These are phyloP conservation scores for Camelina hispida DNA, from an alignment of 345 rosid species.

Conservation along the genomic window DNA sequence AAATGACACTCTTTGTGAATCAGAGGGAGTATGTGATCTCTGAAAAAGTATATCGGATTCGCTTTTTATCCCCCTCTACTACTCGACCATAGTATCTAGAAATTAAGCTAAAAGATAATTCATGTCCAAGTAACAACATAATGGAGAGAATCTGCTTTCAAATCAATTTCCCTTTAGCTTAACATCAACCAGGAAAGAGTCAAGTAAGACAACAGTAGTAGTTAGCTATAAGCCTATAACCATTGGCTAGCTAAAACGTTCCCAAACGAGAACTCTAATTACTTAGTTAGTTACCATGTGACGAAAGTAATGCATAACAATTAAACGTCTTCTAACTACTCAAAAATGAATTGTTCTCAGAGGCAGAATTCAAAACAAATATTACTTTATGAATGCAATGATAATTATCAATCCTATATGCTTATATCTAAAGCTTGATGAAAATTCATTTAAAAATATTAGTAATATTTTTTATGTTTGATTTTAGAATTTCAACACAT, in stretches of 20 bases:
- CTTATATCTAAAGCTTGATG: too few relatives aligned
- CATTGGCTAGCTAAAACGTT: background rate
- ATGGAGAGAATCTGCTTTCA: slow-evolving; percentile 12
- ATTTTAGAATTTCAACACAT: too few relatives aligned
- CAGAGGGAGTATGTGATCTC: too few relatives aligned
- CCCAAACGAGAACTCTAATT: background rate
- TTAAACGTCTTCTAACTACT: too few relatives aligned
- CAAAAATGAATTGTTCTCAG: too few relatives aligned
- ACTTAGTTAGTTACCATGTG: background rate
- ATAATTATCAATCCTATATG: too few relatives aligned
- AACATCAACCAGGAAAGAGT: background rate
- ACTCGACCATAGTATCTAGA: slow-evolving; percentile 1
- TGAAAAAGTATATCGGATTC: slow-evolving; percentile 20
- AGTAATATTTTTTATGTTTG: too few relatives aligned
- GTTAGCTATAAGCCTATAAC: background rate
- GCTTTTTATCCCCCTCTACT: background rate
- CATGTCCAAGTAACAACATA: slow-evolving; percentile 12
- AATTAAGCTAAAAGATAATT: slow-evolving; percentile 2
- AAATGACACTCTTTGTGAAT: too few relatives aligned
- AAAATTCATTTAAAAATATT: too few relatives aligned
- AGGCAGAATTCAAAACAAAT: too few relatives aligned
- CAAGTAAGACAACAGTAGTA: background rate
- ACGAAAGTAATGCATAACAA: background rate
- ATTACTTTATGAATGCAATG: too few relatives aligned
- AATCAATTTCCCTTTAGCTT: background rate